Evolutionary conservation across 1,284 basidiomycete species (phyloP), one percentile per base, ranked within the genome.

Genomic region (Ceratobasidium sp.): DNA sequence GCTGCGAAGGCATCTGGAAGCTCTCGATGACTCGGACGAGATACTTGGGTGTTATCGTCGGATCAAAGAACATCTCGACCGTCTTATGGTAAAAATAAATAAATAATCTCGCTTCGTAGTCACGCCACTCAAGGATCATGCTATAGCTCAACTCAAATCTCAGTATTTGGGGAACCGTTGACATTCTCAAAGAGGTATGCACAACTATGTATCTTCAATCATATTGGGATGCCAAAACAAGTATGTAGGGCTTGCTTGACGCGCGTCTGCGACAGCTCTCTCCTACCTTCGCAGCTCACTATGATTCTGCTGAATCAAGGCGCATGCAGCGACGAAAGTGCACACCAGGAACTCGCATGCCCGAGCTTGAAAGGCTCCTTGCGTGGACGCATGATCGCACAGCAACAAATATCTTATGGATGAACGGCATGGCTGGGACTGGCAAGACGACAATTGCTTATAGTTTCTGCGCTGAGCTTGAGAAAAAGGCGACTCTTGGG

Each of bases 121-220:
- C 3, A 45, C 27, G 12, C 6, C 10, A n/a, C 17, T 29, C 45
- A 1, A 58, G 10, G 17, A 22, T 17, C 7, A 12, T 25, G 40
- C 15, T n/a, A n/a, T n/a, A 56, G 54, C 10, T 55, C 2, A 57
- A 57, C 55, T n/a, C 35, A 17, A 43, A 57, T 12, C 10, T 42
- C 8, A 17, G 31, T 22, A 47, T n/a, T 3, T 58, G 56, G 56
- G 45, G n/a, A n/a, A 4, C 34, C 15, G 40, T 58, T n/a, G 13
- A 58, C 40, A 22, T 45, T 8, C 40, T 42, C 12, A 27, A 3
- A 58, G 31, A 22, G 25, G 56, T 58, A 31, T 29, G 53, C n/a
- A n/a, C n/a, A n/a, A n/a, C n/a, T n/a, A n/a, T n/a, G n/a, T n/a
- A n/a, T n/a, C n/a, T n/a, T n/a, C n/a, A n/a, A n/a, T n/a, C n/a